Evolutionary conservation across 305 asterid genomes (phyloP), one percentile per base, ranked within the genome.

Genomic region (Fraxinus floribunda): DNA sequence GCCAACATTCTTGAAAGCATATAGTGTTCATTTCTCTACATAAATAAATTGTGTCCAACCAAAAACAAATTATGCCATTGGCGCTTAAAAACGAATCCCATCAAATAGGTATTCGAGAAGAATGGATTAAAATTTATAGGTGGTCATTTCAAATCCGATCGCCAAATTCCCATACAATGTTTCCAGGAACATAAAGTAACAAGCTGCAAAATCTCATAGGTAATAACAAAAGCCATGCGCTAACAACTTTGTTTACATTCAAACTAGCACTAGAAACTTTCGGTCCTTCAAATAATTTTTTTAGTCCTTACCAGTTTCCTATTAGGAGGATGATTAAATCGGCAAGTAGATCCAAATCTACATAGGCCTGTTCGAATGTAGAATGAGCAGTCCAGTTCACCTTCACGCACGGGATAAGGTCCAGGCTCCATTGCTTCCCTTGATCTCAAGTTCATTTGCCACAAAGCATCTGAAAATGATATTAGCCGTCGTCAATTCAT

Each of bases 291-390:
- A 77, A 26, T 22, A 35, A 70, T 2, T 62, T 22, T 38, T 64
- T 13, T 44, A 81, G 73, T 75, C 83, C 88, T 84, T 92, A 96
- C 98, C 95, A 93, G 89, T 86, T 92, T 91, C 90, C 98, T 89
- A 81, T 93, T 89, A 71, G 94, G 90, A 79, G 99, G 99, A 90
- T 96, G 99, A 88, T 94, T 96, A 83, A 96, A 96, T 78, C 97
- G 92, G 89, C 99, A 96, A 57, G 98, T 90, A 66, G 91, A 87
- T 83, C 99, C 99, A 87, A 91, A 96, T 87, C 98, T 91, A 91
- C 99, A 96, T 18, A 91, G 93, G 70, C 99, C 98, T 79, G 99
- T 96, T 85, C 95, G 93, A 86, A 96, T 96, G 85, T 94, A 96
- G 88, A 93, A 93, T 70, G 99, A 92, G 89, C 98, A 96, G 89